phyloP scores from a whole-genome alignment of 306 rosid genomes.

The Quillaja saponaria region DNA sequence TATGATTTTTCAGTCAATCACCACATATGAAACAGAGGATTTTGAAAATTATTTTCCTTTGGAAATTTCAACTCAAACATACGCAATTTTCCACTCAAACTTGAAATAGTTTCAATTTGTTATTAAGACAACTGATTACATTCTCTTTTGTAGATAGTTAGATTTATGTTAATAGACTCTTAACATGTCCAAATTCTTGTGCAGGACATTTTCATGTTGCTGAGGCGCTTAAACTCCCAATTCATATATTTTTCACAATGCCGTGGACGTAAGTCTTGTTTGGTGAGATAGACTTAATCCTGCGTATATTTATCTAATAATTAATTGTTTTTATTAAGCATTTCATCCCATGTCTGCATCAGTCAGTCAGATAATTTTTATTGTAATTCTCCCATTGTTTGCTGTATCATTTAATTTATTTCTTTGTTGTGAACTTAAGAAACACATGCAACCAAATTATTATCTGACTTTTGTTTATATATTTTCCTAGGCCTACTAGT shows the following conservation, averaged over 20 bases:
- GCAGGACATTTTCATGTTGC: slow-evolving; percentile 94
- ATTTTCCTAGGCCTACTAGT: slow-evolving; percentile 73
- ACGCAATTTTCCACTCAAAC: too few relatives aligned
- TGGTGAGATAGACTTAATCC: slow-evolving; percentile 34
- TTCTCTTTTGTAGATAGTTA: background rate
- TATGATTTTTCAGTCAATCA: too few relatives aligned
- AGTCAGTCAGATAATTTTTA: background rate
- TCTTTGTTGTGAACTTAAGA: background rate
- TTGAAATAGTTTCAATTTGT: too few relatives aligned
- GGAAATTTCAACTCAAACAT: too few relatives aligned
- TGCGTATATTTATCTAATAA: slow-evolving; percentile 7
- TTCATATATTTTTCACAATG: slow-evolving; percentile 92
- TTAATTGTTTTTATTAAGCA: background rate
- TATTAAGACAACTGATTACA: background rate
- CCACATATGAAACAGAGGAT: too few relatives aligned
- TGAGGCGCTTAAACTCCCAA: slow-evolving; percentile 67
- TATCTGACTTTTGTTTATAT: too few relatives aligned
- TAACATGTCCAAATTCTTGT: slow-evolving; percentile 37
- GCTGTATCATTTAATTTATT: slow-evolving; percentile 2
- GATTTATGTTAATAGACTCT: slow-evolving; percentile 19
- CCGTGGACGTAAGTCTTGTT: slow-evolving; percentile 97
- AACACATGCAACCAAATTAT: background rate
- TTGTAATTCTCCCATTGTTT: background rate
- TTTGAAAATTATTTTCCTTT: too few relatives aligned
- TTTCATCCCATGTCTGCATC: slow-evolving; percentile 18